Percentiles rank a stretch among this genome's conserved stretches.
phyloP scores from a whole-genome alignment of 2,329 filamentous ascomycete species.

The Penicillium thymicola region DNA sequence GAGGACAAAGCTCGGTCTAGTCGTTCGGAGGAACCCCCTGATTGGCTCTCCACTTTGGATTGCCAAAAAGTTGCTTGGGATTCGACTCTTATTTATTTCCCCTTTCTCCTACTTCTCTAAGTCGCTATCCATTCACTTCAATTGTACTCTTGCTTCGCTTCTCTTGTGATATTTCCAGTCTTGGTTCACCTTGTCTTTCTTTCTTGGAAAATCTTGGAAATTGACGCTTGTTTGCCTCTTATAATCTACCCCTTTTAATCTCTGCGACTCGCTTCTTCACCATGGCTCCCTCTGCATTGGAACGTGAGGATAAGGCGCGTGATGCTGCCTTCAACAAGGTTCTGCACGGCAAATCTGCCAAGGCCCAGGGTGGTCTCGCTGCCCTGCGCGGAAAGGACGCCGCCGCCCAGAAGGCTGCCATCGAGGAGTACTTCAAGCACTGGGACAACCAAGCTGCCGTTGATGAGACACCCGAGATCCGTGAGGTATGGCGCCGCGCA shows the following conservation, averaged over 20 bases:
- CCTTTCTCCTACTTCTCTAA: conserved; percentile 11
- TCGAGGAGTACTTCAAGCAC: conserved; percentile 94
- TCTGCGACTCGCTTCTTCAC: conserved; percentile 20
- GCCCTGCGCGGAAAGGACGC: conserved; percentile 84
- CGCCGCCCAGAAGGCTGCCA: conserved; percentile 72
- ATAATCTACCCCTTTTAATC: conserved; percentile 21
- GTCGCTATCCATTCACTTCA: conserved; percentile 10
- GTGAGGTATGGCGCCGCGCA: conserved; percentile 58
- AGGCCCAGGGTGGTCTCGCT: conserved; percentile 68
- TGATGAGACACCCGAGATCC: conserved; percentile 76
- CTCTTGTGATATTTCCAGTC: conserved; percentile 7
- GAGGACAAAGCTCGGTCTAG: conserved; percentile 10
- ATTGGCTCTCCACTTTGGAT: conserved; percentile 12
- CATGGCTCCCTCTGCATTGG: conserved; percentile 61
- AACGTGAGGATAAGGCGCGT: conserved; percentile 76
- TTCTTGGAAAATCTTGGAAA: neutral
- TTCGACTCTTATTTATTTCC: conserved; percentile 21
- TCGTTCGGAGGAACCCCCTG: conserved; percentile 1
- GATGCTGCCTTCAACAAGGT: conserved; percentile 90
- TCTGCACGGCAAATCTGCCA: conserved; percentile 72
- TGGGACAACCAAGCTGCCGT: conserved; percentile 81
- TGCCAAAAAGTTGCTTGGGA: conserved; percentile 24
- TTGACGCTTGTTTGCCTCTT: conserved; percentile 12
- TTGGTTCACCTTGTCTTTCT: conserved; percentile 1
- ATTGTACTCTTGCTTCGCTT: conserved; percentile 12